Evolutionary conservation across 2,329 filamentous ascomycete species (phyloP), one percentile per base, ranked within the genome.

Genomic region (Didymosphaeria variabile): DNA sequence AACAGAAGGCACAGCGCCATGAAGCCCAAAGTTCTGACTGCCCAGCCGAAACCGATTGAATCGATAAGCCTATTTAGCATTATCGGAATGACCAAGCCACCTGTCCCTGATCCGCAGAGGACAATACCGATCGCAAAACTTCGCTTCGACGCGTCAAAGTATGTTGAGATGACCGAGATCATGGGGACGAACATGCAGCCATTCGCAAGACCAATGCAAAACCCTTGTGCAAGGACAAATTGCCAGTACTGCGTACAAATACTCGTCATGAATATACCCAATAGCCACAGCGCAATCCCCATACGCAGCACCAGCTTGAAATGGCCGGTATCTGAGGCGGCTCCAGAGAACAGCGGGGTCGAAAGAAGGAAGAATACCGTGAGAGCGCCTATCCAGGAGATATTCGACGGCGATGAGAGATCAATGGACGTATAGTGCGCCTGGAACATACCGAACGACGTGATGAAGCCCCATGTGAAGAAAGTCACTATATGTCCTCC

Each of bases 31-130:
- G 46, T 55, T 15, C 90, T 80, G 17, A 88, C 85, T 0, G 86
- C 82, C 86, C 87, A 89, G 1, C 81, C 76, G 64, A 89, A 89
- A 0, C 87, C 87, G n/a, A 89, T 78, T 9, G 75, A 71, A 0
- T 83, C 83, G n/a, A 86, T 79, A 32, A 89, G 75, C 60, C 84
- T 81, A 63, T 86, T 80, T 62, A 89, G 82, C 32, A 82, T 74
- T 49, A 84, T 81, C 0, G 82, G 81, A 57, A 82, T 82, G 31
- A 84, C 73, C 12, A 83, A 71, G 5, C 81, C 81, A 8, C 81
- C 81, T 52, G 68, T 53, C 13, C 77, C 77, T 40, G 79, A 79
- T 0, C 83, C 83, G 0, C 76, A 75, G 0, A 80, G 75, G 1
- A 80, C 79, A 15, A 84, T 71, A 0, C 81, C 82, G 49, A 80